Evolutionary conservation across 2,329 filamentous ascomycete species (phyloP), one percentile per base, ranked within the genome.

Genomic region (Aspergillus neoniger): DNA sequence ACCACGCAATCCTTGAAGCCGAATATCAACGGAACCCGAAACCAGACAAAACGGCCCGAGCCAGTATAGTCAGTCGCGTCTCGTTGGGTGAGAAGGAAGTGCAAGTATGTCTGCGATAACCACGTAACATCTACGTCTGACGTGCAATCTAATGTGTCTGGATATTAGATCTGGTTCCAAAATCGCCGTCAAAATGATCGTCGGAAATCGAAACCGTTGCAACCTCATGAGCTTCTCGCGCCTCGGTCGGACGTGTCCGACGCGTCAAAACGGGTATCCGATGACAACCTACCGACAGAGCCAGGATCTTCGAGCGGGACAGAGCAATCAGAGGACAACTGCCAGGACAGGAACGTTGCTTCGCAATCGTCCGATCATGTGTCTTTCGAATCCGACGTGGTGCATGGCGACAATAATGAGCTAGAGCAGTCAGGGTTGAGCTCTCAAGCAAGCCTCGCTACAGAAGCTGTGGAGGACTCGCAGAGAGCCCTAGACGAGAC

Each of bases 11-110:
- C 56, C 87, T 97, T 62, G 94, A 97, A 77, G 85, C 90, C 38
- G 92, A 94, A 61, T 97, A 96, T 74, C 84, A 86, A 69, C 85
- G 83, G 63, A 96, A 97, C 75, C 86, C 91, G 6, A 97, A 96
- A 77, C 94, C 94, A 36, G 93, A 96, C 80, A 97, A 96, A 79
- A 85, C 88, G 58, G 90, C 91, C 76, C 91, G 94, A 79, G 84
- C 91, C 50, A 88, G 89, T 60, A 92, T 98, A 65, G 91, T 96
- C 62, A 86, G 86, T 78, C 90, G 88, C 77, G 92, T 97, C 63
- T 90, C 91, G 23, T 83, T 98, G 65, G 94, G 91, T 67, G 93
- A 97, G 80, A 97, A 96, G 77, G 93, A 97, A 81, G 92, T 97
- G 39, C 94, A 97, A 87, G 94, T 96, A 80, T 77, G 88, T 58